Conservation (phyloP, 179 eudicot species). For the Vitellaria paradoxa region DNA sequence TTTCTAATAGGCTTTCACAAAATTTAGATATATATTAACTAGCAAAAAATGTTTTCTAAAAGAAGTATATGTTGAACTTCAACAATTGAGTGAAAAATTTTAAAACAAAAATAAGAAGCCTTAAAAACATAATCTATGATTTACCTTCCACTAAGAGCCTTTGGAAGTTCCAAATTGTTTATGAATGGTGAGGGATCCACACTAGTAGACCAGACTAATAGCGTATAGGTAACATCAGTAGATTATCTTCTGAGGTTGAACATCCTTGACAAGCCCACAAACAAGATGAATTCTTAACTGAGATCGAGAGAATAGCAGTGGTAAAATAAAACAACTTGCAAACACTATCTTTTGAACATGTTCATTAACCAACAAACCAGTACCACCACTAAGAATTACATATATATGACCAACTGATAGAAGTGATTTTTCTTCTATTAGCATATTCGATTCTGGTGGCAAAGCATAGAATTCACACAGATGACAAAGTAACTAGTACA, state of each 20-base stretch:
- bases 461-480: no score
- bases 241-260: constrained; percentile 63
- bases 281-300: constrained; percentile 98
- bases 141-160: constrained; percentile 95
- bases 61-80: neutral
- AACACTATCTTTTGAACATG: no score
- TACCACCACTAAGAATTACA: no score
- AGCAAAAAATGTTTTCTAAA: neutral
- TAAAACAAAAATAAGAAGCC: neutral
- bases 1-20: neutral
- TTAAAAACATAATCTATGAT: no score
- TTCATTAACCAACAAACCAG: no score
- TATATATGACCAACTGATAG: no score
- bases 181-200: constrained; percentile 93
- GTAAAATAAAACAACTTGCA: constrained; percentile 13
- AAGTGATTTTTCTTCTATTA: no score
- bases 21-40: neutral
- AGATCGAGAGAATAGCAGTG: constrained; percentile 21
- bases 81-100: neutral
- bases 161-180: constrained; percentile 54
- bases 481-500: no score
- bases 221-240: constrained; percentile 86
- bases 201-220: constrained; percentile 98
- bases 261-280: constrained; percentile 92
- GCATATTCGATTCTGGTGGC: no score